phyloP scores from a whole-genome alignment of 768 basidiomycete species.

The Lentinus tigrinus region DNA sequence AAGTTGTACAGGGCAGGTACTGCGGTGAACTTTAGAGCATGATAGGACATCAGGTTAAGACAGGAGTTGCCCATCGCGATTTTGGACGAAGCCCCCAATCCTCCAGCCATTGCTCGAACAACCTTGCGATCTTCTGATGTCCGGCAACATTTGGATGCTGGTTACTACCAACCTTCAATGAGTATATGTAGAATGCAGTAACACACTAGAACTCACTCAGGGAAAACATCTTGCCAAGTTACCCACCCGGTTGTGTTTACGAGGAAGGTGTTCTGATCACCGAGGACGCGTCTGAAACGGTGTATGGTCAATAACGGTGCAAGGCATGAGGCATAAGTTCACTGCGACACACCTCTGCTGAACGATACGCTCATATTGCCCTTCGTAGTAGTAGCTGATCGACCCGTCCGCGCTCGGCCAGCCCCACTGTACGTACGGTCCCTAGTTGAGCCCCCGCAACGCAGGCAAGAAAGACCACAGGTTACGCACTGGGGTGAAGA shows the following conservation, averaged over 20 bases:
- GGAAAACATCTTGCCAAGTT: slow-evolving; percentile 48
- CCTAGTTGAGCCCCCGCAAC: background rate
- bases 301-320: background rate
- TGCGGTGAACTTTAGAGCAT: too few species aligned
- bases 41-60: too few species aligned
- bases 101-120: slow-evolving; percentile 46
- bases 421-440: slow-evolving; percentile 41
- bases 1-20: too few species aligned
- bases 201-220: slow-evolving; percentile 33
- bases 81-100: slow-evolving; percentile 43
- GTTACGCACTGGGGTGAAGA: slow-evolving; percentile 48
- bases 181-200: background rate
- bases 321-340: background rate
- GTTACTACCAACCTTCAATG: slow-evolving; percentile 34
- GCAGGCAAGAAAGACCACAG: background rate
- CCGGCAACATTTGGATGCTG: slow-evolving; percentile 48
- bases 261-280: slow-evolving; percentile 49
- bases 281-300: slow-evolving; percentile 26
- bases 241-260: slow-evolving; percentile 61
- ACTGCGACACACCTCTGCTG: slow-evolving; percentile 31
- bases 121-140: slow-evolving; percentile 44
- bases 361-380: slow-evolving; percentile 47
- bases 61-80: too few species aligned
- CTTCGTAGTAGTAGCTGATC: slow-evolving; percentile 45
- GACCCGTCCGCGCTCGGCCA: slow-evolving; percentile 53